Evolutionary conservation across 176 grass and related monocot species (phyloP), one percentile per base, ranked within the genome.

Genomic region (Oryza brachyantha): DNA sequence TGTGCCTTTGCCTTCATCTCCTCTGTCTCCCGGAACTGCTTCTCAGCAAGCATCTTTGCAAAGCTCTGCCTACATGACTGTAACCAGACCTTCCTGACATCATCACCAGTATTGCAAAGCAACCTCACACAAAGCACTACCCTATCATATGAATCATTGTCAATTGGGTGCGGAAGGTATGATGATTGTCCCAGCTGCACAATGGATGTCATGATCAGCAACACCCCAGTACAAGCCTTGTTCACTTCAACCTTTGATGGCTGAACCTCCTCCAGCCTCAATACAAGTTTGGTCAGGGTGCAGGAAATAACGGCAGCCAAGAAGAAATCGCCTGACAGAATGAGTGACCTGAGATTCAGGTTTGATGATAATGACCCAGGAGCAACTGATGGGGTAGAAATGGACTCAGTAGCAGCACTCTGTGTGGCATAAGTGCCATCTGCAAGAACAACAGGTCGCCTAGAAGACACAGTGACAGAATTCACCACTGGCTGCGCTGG

Each of bases 391-490:
- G 92, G 85, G 58, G 85, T 27, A 3, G 77, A 79, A 83, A 67
- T 16, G n/a, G 85, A 73, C 69, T 91, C 88, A 29, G 85, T 88
- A 2, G 88, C 79, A 24, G 88, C 92, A 74, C 85, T 94, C 70
- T 94, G 92, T 71, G 92, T 91, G 2, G 88, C 92, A 46, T 94
- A 94, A 24, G 92, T 91, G 3, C 85, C 88, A 19, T 94, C 92
- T 26, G 88, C 82, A 74, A 94, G 84, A 83, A 91, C 69, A 29
- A 86, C 85, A 55, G 88, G 92, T 59, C 82, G 74, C 69, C 88
- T 81, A 1, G 88, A 91, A 80, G 88, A 94, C 52, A 85, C 73
- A 2, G 79, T 83, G 7, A 68, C 75, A 77, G 84, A 82, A 74
- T 84, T 88, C 43, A 62, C 68, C 8, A 78, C 71, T 10, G 46